Conservation (phyloP, 345 rosid genomes). For the Trapa incisa region DNA sequence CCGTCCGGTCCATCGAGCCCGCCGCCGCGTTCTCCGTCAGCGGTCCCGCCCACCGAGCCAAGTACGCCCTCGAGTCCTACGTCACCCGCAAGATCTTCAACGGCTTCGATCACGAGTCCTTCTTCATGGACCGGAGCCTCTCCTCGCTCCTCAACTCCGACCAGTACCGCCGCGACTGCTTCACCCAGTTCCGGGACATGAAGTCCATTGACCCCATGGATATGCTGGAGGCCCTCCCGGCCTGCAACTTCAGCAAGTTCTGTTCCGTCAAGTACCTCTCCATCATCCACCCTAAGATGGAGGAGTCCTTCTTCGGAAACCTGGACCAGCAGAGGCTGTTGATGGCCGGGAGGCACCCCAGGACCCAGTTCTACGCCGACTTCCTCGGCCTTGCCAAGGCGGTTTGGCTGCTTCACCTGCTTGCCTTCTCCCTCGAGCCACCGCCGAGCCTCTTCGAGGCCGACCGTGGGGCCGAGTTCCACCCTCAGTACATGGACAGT, state of each 20-base stretch:
- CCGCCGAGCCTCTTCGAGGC: constrained; percentile 78
- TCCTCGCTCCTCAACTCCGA: constrained; percentile 73
- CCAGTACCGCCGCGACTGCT: constrained; percentile 73
- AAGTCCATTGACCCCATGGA: constrained; percentile 89
- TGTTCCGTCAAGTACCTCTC: constrained; percentile 71
- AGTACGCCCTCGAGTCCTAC: constrained; percentile 75
- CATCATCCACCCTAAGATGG: constrained; percentile 89
- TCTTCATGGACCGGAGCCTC: constrained; percentile 84
- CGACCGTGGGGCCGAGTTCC: constrained; percentile 68
- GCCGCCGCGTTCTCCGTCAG: constrained; percentile 19
- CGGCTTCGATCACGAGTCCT: constrained; percentile 88
- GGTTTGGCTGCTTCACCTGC: constrained; percentile 83
- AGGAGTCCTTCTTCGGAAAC: constrained; percentile 81
- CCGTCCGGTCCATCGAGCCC: constrained; percentile 84
- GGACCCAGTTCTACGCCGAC: constrained; percentile 71
- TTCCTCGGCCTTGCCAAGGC: constrained; percentile 73
- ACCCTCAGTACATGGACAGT: constrained; percentile 79
- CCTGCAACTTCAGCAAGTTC: constrained; percentile 82
- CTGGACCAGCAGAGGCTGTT: constrained; percentile 58
- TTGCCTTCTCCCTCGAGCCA: constrained; percentile 87
- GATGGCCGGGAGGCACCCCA: constrained; percentile 59
- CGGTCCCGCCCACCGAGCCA: constrained; percentile 52
- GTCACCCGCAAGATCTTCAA: constrained; percentile 58
- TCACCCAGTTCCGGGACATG: constrained; percentile 76
- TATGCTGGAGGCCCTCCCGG: constrained; percentile 73